A percentile compares a stretch with the other conserved stretches of the same genome.
Conservation (phyloP, 192 early-diverging fungal species). For the Geranomyces variabilis region DNA sequence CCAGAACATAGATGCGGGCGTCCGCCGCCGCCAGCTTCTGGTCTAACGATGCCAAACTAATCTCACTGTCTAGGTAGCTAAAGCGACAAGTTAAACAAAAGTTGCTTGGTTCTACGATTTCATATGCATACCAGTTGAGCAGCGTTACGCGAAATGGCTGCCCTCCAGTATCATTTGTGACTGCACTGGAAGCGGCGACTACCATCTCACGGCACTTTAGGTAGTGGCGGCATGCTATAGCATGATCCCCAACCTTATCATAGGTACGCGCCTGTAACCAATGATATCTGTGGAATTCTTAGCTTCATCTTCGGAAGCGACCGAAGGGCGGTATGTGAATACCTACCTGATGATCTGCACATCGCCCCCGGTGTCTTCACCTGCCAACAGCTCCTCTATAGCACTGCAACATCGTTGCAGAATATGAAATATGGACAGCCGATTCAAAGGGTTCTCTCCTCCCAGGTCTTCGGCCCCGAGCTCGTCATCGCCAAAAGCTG, state of each 20-base stretch:
- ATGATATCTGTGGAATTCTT: neutral
- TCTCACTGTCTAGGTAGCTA: neutral
- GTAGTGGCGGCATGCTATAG: neutral
- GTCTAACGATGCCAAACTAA: neutral
- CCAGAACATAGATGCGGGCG: conserved; percentile 14
- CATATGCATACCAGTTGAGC: neutral
- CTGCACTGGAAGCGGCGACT: neutral
- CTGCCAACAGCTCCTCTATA: neutral
- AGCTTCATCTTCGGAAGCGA: neutral
- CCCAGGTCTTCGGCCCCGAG: neutral
- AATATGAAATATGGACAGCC: neutral
- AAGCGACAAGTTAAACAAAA: neutral
- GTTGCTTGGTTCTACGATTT: neutral
- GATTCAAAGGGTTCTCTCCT: conserved; percentile 3
- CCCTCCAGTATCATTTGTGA: neutral
- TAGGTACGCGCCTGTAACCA: conserved; percentile 6
- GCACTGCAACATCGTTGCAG: neutral
- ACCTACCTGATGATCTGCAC: neutral
- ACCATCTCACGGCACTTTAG: neutral
- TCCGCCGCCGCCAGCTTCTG: conserved; percentile 8
- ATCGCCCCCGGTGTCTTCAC: neutral
- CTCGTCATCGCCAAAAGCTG: neutral
- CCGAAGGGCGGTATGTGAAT: too few relatives aligned
- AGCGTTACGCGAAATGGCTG: neutral
- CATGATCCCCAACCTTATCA: neutral